Base-by-base conservation (phyloP, 2,329 filamentous ascomycete genomes). In the Colletotrichum musicola region DNA sequence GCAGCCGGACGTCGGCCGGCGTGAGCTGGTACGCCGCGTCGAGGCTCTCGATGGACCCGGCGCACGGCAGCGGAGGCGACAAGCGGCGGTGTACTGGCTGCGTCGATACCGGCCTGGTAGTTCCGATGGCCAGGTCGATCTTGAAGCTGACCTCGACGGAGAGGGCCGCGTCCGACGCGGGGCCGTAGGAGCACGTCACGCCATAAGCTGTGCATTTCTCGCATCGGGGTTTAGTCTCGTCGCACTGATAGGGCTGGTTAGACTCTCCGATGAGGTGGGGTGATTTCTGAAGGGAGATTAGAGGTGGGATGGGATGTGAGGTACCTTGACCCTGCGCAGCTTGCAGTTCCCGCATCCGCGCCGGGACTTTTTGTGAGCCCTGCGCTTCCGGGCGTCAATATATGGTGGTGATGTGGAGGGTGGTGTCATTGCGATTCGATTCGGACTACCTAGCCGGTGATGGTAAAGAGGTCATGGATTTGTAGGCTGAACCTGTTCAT, bases 331-430 rank as follows among this genome's bases (percentile, higher is more conserved):
- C 60, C 83, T 79, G 40, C 85, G 79, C 20, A 88, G 73, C 72
- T 88, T 88, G 74, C 87, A 89, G 71, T 88, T 89, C 3, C 81
- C 81, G 71, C 87, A 89, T 2, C 87, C 86, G 14, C 79, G 77
- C 18, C 84, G 79, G 1, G 85, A 88, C 72, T 89, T 89, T 22
- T 78, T 84, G 71, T 89, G 87, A 4, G 77, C 50, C 53, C 75
- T 79, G 30, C 80, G 77, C 56, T 76, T 74, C 10, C 76, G 77
- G 18, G 57, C 49, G 42, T 64, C 20, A 13, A 16, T 35, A 6
- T 2, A 9, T 3, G 20, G 12, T 10, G 53, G 10, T 13, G 53
- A 10, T 10, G 30, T 10, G 40, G 40, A 16, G 6, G 10, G 4
- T 4, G 53, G n/a, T 6, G 53, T 5, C 62, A 58, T 58, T 13